A percentile compares a stretch with the other conserved stretches of the same genome.
Evolutionary conservation across 2,329 filamentous ascomycete genomes (phyloP).

Genomic region (Aureobasidium zeae): DNA sequence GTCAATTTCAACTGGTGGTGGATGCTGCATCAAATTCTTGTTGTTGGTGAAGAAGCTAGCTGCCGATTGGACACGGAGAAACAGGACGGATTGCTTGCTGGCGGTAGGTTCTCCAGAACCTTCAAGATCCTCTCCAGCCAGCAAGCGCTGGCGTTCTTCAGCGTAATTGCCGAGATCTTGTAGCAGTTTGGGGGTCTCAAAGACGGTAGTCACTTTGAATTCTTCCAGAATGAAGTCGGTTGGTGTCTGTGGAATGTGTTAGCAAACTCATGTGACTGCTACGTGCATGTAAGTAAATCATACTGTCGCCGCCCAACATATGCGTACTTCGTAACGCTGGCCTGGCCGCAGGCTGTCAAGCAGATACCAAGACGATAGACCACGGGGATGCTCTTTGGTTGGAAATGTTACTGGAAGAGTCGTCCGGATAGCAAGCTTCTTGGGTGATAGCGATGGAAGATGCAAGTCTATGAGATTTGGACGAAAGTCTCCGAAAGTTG

Average conservation of each 20-base stretch:
- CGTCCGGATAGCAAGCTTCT: conserved; percentile 49
- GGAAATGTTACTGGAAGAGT: conserved; percentile 62
- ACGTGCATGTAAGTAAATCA: conserved; percentile 31
- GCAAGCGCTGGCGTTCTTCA: conserved; percentile 18
- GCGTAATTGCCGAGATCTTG: conserved; percentile 25
- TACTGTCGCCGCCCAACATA: conserved; percentile 92
- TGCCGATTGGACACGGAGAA: conserved; percentile 64
- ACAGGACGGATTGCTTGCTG: conserved; percentile 35
- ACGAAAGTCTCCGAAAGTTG: conserved; percentile 47
- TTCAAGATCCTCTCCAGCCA: not conserved
- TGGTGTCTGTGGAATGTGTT: conserved; percentile 57
- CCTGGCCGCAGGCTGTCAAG: conserved; percentile 60
- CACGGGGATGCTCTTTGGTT: conserved; percentile 41
- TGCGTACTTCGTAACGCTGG: conserved; percentile 78
- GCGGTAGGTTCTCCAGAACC: not conserved
- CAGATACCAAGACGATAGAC: conserved; percentile 66
- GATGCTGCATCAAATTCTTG: conserved; percentile 61
- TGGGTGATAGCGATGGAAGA: conserved; percentile 56
- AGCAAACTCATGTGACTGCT: conserved; percentile 1
- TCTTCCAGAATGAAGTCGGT: conserved; percentile 66
- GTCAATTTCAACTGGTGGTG: conserved; percentile 68
- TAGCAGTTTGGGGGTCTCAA: conserved; percentile 31
- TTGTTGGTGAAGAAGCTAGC: conserved; percentile 81
- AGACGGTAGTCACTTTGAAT: conserved; percentile 52
- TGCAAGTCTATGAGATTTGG: conserved; percentile 52